phyloP scores from a whole-genome alignment of 1,284 basidiomycete genomes.

The Malassezia obtusa region DNA sequence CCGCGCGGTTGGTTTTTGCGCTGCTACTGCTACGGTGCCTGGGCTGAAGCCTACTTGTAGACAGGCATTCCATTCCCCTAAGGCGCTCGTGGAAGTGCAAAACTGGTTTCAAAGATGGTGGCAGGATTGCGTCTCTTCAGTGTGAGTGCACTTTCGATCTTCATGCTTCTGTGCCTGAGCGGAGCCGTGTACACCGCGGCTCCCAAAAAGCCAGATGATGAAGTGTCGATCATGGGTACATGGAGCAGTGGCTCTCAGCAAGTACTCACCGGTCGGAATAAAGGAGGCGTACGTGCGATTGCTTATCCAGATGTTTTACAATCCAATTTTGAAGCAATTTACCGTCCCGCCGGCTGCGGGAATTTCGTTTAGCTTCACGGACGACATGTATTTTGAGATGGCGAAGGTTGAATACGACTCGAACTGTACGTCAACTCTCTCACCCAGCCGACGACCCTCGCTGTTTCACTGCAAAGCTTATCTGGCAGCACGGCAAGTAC shows the following conservation, averaged over 20 bases:
- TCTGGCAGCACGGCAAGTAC: slow-evolving; percentile 46
- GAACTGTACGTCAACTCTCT: slow-evolving; percentile 20
- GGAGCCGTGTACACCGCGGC: neutral
- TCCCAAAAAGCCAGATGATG: neutral
- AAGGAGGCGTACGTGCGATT: neutral
- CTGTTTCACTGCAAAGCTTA: slow-evolving; percentile 40
- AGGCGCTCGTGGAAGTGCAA: no score
- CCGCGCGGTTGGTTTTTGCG: no score
- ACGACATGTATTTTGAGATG: slow-evolving; percentile 41
- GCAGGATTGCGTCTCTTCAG: no score
- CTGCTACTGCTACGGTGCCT: no score
- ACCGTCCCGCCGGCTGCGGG: slow-evolving; percentile 31
- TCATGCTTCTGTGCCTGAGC: no score
- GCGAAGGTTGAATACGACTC: slow-evolving; percentile 30
- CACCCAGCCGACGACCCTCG: slow-evolving; percentile 22
- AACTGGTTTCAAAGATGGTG: no score
- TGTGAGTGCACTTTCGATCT: no score
- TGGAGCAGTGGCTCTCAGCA: slow-evolving; percentile 22
- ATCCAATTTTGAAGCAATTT: slow-evolving; percentile 38
- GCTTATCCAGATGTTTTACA: slow-evolving; percentile 31
- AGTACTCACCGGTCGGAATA: slow-evolving; percentile 21
- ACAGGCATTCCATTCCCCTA: no score
- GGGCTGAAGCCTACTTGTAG: no score
- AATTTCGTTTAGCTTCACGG: slow-evolving; percentile 40
- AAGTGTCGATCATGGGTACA: slow-evolving; percentile 12